Percentiles rank a stretch among this genome's conserved stretches.
phyloP scores from a whole-genome alignment of 1,284 basidiomycete genomes.

The Cryptococcus sp. region DNA sequence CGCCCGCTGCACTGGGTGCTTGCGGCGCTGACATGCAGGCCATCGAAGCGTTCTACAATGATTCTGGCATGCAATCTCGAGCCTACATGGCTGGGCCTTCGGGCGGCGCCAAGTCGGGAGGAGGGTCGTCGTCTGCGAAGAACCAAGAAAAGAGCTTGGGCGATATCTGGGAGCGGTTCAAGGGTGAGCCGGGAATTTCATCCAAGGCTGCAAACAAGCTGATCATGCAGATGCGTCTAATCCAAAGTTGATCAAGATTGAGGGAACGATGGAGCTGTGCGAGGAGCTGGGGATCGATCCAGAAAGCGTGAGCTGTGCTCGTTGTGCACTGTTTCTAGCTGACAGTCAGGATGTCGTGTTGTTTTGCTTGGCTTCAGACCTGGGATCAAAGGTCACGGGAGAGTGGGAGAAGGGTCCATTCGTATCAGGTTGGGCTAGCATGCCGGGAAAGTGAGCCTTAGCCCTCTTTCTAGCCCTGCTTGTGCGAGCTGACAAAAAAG shows the following conservation, averaged over 20 bases:
- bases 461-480: background rate
- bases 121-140: constrained; percentile 12
- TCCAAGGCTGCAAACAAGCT: background rate
- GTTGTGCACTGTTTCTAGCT: background rate
- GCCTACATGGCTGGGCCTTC: constrained; percentile 3
- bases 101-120: background rate
- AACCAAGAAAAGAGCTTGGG: constrained; percentile 42
- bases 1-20: background rate
- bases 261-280: constrained; percentile 44
- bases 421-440: constrained; percentile 70
- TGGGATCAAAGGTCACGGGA: constrained; percentile 53
- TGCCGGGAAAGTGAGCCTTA: constrained; percentile 32
- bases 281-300: constrained; percentile 45
- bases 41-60: constrained; percentile 40
- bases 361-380: constrained; percentile 46
- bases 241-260: constrained; percentile 45
- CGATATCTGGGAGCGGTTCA: constrained; percentile 45
- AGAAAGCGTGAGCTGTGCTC: constrained; percentile 25
- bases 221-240: constrained; percentile 30
- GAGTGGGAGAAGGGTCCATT: constrained; percentile 71
- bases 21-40: constrained; percentile 16
- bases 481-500: constrained; percentile 47
- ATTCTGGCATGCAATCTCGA: constrained; percentile 21
- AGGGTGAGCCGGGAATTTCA: constrained; percentile 31
- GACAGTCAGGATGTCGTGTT: constrained; percentile 37